Evolutionary conservation across 2,329 filamentous ascomycete species (phyloP), one percentile per base, ranked within the genome.

Genomic region (Hymenoscyphus scutula): DNA sequence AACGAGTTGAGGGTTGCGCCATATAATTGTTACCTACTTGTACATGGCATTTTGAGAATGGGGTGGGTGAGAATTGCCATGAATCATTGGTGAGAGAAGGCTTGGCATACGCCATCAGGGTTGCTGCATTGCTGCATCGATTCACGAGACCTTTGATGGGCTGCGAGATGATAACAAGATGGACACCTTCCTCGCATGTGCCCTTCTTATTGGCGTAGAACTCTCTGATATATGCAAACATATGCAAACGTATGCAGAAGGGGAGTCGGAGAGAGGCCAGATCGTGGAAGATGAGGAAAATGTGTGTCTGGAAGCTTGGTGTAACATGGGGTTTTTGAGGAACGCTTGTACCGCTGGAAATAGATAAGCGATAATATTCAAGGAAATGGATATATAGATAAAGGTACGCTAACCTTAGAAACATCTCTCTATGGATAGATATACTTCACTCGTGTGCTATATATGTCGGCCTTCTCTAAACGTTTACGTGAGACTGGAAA

Each of bases 111-210:
- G 19, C 5, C n/a, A n/a, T n/a, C n/a, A n/a, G n/a, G n/a, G n/a
- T 48, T 25, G 51, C 30, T 8, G 55, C 23, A 8, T 58, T n/a
- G n/a, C 41, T 58, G 56, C 38, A 58, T 17, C 11, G 45, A 15
- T 58, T 58, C 56, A 58, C 56, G 56, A 58, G 56, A 58, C 56
- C 56, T 27, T 11, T 19, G 23, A 48, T 32, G 37, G 10, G 15
- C 29, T 45, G 38, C 38, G 38, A 32, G 27, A 27, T 25, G 25
- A 25, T 48, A 19, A 30, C n/a, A 10, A 25, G 55, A 32, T 23
- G 41, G 25, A n/a, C 17, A 30, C 29, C 6, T 10, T 55, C 17
- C 23, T 25, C 27, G 55, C 32, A 57, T 57, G 53, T 55, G 53
- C n/a, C 11, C 32, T 38, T 57, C 13, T 51, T 48, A 58, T 51